phyloP scores from a whole-genome alignment of 2,329 filamentous ascomycete species.

The Monosporascus sp. region DNA sequence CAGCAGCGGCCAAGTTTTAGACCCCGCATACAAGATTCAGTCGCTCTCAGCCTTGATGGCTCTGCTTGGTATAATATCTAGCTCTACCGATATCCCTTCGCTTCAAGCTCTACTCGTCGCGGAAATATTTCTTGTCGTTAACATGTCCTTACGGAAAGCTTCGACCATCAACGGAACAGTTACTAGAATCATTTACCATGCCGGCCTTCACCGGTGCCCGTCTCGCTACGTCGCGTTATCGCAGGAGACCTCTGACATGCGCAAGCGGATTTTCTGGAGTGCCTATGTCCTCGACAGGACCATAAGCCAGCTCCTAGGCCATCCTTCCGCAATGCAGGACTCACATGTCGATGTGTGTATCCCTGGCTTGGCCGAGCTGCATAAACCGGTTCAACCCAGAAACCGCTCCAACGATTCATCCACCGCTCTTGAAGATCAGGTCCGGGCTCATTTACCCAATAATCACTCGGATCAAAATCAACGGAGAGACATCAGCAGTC shows the following conservation, averaged over 20 bases:
- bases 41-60: slow-evolving; percentile 31
- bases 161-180: slow-evolving; percentile 43
- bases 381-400: slow-evolving; percentile 13
- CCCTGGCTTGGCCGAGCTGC: slow-evolving; percentile 22
- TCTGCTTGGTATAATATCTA: slow-evolving; percentile 31
- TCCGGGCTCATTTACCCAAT: slow-evolving; percentile 2
- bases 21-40: slow-evolving; percentile 29
- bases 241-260: slow-evolving; percentile 22
- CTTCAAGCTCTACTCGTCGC: slow-evolving; percentile 43
- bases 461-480: not conserved
- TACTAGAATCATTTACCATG: slow-evolving; percentile 40
- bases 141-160: slow-evolving; percentile 42
- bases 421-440: not conserved
- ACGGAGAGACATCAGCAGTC: not conserved
- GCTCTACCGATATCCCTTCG: slow-evolving; percentile 37
- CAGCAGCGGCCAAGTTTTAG: slow-evolving; percentile 26
- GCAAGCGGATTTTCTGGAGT: slow-evolving; percentile 36
- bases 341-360: slow-evolving; percentile 32
- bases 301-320: slow-evolving; percentile 29
- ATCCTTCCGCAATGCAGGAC: slow-evolving; percentile 30
- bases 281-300: slow-evolving; percentile 32
- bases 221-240: slow-evolving; percentile 42
- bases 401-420: not conserved
- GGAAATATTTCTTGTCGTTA: slow-evolving; percentile 41
- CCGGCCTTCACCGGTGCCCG: slow-evolving; percentile 46